Percentiles rank a stretch among this genome's conserved stretches.
phyloP scores from a whole-genome alignment of 1,139 yeast genomes.

The Protomyces arabidopsidicola region DNA sequence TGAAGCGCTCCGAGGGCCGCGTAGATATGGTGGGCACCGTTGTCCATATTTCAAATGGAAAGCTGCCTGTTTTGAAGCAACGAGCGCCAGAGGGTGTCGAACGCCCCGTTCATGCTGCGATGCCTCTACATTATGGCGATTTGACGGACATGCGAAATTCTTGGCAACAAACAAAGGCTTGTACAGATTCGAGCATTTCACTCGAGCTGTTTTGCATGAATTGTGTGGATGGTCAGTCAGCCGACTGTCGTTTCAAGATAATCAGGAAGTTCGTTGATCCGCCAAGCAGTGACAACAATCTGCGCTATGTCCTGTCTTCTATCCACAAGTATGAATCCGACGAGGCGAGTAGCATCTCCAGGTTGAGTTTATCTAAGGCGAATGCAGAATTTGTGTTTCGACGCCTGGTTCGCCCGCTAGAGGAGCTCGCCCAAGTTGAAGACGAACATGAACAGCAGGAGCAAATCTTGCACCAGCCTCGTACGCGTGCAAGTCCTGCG shows the following conservation, averaged over 20 bases:
- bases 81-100: background rate
- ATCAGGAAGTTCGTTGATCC: background rate
- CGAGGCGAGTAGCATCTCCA: too few relatives aligned
- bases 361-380: background rate
- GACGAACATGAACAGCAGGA: background rate
- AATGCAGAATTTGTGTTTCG: slow-evolving; percentile 3
- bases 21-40: background rate
- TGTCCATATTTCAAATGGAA: background rate
- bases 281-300: too few relatives aligned
- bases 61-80: background rate
- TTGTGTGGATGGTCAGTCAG: background rate
- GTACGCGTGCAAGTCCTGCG: background rate
- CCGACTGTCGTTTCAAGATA: slow-evolving; percentile 4
- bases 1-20: background rate
- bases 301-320: background rate
- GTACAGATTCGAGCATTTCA: background rate
- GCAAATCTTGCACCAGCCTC: slow-evolving; percentile 4
- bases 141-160: background rate
- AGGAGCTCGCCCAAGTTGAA: background rate
- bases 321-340: background rate
- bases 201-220: background rate
- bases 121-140: background rate
- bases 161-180: background rate
- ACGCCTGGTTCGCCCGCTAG: background rate
- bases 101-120: background rate